Base-by-base conservation (phyloP, 148 eudicot genomes). In the Rhododendron williamsianum region DNA sequence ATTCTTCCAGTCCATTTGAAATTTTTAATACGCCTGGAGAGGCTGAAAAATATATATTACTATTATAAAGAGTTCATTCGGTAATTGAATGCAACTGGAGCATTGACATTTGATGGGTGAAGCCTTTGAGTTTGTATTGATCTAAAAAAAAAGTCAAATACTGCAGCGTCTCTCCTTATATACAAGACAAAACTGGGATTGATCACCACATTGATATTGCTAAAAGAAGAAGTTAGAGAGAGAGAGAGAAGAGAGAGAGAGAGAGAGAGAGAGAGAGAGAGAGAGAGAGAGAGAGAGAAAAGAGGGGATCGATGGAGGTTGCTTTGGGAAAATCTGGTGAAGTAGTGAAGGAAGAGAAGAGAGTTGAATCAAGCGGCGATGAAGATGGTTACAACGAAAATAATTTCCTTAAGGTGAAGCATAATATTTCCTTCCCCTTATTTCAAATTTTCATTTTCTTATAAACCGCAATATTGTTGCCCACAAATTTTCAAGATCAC, bases 31-130 rank as follows among this genome's bases (percentile, higher is more conserved):
- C 7, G 23, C 30, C 54, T 5, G 9, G 63, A 73, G 76, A 23
- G 16, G 36, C 16, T 27, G 43, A 46, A 7, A 12, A 67, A 76
- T 2, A 65, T 16, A 19, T 27, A 58, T 73, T 36, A 82, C 35
- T 45, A 30, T 67, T 45, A 82, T 41, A 81, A n/a, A 58, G 21
- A 51, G 60, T 43, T 58, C 41, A 81, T 36, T 23, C 60, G 51
- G 74, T 69, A 63, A 30, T 81, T 78, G 87, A 80, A 30, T 80
- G 83, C 77, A 85, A 85, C 86, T 85, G 74, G 86, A 65, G 65
- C 87, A 65, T 85, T 85, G 93, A 91, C 91, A 90, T 88, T 82
- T 87, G 82, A 85, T 76, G 79, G 72, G 81, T 63, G 80, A 27
- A 85, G 43, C 81, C 81, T 38, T 85, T 85, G 76, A 82, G 54